Evolutionary conservation across 2,329 filamentous ascomycete species (phyloP).

Genomic region (Tolypocladium tundrense): DNA sequence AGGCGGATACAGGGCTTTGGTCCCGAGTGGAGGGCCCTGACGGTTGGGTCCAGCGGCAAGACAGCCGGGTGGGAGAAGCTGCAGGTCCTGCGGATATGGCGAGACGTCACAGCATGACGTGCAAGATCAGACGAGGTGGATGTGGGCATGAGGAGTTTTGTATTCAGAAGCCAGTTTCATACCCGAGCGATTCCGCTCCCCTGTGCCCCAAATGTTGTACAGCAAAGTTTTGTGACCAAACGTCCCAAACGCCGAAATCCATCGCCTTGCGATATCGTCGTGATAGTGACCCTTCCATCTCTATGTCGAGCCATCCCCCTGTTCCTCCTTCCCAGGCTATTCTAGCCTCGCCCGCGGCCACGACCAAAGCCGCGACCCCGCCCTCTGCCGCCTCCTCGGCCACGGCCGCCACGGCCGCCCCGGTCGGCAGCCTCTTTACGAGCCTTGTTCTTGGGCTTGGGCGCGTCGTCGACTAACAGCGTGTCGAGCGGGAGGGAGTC

Average conservation of each 20-base stretch:
- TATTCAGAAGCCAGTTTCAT: conserved; percentile 1
- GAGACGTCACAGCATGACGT: conserved; percentile 20
- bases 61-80: conserved; percentile 92
- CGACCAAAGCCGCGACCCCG: conserved; percentile 29
- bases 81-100: conserved; percentile 80
- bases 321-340: no score
- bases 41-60: conserved; percentile 73
- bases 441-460: conserved; percentile 99
- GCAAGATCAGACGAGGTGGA: not conserved
- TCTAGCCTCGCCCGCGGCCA: conserved; percentile 23
- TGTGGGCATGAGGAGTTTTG: conserved; percentile 2
- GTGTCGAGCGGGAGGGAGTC: conserved; percentile 94
- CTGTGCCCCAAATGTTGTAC: not conserved
- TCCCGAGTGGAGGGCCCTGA: conserved; percentile 59
- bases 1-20: conserved; percentile 43
- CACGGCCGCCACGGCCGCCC: conserved; percentile 41
- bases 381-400: conserved; percentile 44
- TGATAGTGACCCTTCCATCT: conserved; percentile 6
- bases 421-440: conserved; percentile 69
- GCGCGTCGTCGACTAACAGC: conserved; percentile 87
- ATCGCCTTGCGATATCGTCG: conserved; percentile 16
- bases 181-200: not conserved
- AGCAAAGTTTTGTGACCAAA: conserved; percentile 18
- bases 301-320: not conserved
- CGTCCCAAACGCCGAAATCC: conserved; percentile 24